phyloP scores from a whole-genome alignment of 1,139 yeast genomes.

The Sugiyamaella sp. region DNA sequence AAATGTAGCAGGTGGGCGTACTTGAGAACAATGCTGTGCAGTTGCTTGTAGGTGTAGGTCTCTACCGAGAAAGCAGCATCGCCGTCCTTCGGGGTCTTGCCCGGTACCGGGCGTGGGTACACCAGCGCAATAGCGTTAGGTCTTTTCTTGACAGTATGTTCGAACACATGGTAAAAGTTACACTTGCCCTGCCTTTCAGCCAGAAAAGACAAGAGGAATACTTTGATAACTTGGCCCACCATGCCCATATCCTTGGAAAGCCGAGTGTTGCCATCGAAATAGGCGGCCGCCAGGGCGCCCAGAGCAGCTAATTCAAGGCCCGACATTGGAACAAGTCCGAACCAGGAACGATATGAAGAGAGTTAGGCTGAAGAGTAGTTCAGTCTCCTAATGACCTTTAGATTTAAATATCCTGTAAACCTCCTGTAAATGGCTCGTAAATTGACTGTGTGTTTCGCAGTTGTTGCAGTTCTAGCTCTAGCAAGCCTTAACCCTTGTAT shows the following conservation, averaged over 20 bases:
- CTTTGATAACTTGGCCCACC: conserved; percentile 12
- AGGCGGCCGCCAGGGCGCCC: conserved; percentile 37
- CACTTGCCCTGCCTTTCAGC: conserved; percentile 49
- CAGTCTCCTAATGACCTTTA: too few species aligned
- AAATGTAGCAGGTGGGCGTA: conserved; percentile 65
- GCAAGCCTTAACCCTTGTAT: too few species aligned
- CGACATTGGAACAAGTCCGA: too few species aligned
- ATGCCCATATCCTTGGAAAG: conserved; percentile 21
- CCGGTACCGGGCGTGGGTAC: conserved; percentile 59
- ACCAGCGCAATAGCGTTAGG: conserved; percentile 62
- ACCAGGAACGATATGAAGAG: too few species aligned
- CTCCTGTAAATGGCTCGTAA: too few species aligned
- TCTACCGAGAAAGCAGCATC: conserved; percentile 66
- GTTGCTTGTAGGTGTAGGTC: conserved; percentile 65
- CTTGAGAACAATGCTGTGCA: conserved; percentile 65
- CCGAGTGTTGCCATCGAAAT: conserved; percentile 37
- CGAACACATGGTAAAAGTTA: conserved; percentile 70
- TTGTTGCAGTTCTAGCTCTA: too few species aligned
- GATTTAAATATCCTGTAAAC: too few species aligned
- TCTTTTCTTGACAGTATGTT: conserved; percentile 50
- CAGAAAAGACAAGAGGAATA: conserved; percentile 14
- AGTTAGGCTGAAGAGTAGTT: too few species aligned
- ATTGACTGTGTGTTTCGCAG: too few species aligned
- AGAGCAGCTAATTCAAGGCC: conserved; percentile 32
- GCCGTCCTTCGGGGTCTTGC: conserved; percentile 25